Evolutionary conservation across 768 basidiomycete species (phyloP).

Genomic region (Cytidiella melzeri): DNA sequence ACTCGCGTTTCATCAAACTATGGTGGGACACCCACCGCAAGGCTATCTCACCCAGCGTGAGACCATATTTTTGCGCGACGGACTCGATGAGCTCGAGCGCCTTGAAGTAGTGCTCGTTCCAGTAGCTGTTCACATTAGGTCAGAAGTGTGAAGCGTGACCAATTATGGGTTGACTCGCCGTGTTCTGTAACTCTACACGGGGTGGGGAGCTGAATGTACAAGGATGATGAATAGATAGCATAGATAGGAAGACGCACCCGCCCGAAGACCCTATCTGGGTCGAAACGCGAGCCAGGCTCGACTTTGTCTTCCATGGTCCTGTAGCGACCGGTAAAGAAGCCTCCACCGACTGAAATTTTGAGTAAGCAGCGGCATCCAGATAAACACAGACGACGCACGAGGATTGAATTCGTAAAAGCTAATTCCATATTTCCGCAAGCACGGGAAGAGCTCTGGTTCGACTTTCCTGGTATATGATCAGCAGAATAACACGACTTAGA

Average conservation of each 20-base stretch:
- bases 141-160: not conserved
- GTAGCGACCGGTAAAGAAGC: slow-evolving; percentile 36
- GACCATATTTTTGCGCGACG: slow-evolving; percentile 25
- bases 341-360: slow-evolving; percentile 28
- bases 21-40: slow-evolving; percentile 46
- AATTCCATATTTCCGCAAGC: slow-evolving; percentile 36
- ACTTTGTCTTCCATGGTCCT: slow-evolving; percentile 29
- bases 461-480: slow-evolving; percentile 20
- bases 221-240: too few species aligned
- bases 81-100: slow-evolving; percentile 28
- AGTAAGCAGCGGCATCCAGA: not conserved
- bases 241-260: slow-evolving; percentile 29
- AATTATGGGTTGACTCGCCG: not conserved
- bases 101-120: slow-evolving; percentile 27
- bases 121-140: slow-evolving; percentile 24
- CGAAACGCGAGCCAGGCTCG: slow-evolving; percentile 54
- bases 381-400: slow-evolving; percentile 24
- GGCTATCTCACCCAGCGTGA: slow-evolving; percentile 17
- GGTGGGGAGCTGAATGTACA: too few species aligned
- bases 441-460: slow-evolving; percentile 38
- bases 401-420: slow-evolving; percentile 36
- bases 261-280: slow-evolving; percentile 40
- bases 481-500: not conserved
- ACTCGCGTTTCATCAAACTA: slow-evolving; percentile 39
- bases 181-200: not conserved